A percentile compares a stretch with the other conserved stretches of the same genome.
phyloP scores from a whole-genome alignment of 139 green algal species.

The Auxenochlorella pyrenoidosa region DNA sequence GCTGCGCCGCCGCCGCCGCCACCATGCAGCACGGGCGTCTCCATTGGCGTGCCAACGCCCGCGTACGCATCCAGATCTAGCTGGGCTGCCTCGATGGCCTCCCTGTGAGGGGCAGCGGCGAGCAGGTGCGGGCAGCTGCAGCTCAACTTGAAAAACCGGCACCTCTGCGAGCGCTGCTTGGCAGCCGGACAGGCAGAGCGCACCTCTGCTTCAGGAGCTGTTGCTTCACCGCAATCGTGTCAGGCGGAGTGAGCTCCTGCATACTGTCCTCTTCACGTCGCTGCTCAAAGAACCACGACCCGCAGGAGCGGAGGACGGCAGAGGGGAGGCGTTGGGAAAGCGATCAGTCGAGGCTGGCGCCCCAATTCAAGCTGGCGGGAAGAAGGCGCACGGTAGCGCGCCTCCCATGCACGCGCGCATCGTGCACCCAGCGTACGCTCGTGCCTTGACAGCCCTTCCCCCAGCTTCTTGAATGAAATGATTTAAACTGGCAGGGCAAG shows the following conservation, averaged over 20 bases:
- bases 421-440: no score
- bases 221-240: constrained; percentile 37
- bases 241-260: constrained; percentile 30
- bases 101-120: not conserved
- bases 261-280: not conserved
- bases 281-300: not conserved
- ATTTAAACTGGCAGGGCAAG: no score
- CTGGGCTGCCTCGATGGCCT: constrained; percentile 4
- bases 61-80: constrained; percentile 7
- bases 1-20: not conserved
- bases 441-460: no score
- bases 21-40: constrained; percentile 8
- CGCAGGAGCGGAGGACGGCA: no score
- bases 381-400: not conserved
- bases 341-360: not conserved
- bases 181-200: not conserved
- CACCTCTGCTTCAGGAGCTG: constrained; percentile 28
- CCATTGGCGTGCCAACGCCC: not conserved
- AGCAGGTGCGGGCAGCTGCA: not conserved
- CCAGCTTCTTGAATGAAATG: no score
- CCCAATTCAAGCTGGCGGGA: not conserved
- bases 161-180: no score
- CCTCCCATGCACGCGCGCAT: no score
- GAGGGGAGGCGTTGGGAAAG: no score
- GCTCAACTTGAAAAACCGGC: not conserved